Conservation (phyloP, 805 yeast species). For the Wickerhamiella dianesei region DNA sequence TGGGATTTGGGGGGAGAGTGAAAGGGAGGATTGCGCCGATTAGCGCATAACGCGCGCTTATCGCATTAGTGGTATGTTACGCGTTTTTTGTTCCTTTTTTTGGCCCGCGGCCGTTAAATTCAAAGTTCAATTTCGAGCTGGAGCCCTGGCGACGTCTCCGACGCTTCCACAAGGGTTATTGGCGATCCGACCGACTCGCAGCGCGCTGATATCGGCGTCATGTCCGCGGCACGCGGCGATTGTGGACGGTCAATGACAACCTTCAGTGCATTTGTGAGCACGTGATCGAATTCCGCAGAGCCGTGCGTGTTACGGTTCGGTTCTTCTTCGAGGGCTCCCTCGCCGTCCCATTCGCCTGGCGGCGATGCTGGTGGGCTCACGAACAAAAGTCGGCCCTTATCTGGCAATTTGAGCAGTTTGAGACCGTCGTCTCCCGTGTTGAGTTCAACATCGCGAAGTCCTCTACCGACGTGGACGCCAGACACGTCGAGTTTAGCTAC, state of each 20-base stretch:
- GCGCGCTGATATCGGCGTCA: background rate
- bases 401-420: constrained; percentile 15
- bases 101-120: too few relatives aligned
- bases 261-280: constrained; percentile 12
- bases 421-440: background rate
- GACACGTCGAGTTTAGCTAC: background rate
- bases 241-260: constrained; percentile 1
- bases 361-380: constrained; percentile 21
- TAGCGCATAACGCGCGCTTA: too few relatives aligned
- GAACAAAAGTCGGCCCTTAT: constrained; percentile 16
- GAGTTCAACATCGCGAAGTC: constrained; percentile 6
- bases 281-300: constrained; percentile 15
- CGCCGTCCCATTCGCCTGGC: constrained; percentile 17
- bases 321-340: constrained; percentile 13
- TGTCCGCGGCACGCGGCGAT: background rate
- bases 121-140: background rate
- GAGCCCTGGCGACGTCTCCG: background rate
- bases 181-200: background rate
- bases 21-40: too few relatives aligned
- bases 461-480: constrained; percentile 10
- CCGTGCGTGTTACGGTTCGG: constrained; percentile 16
- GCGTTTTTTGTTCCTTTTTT: too few relatives aligned
- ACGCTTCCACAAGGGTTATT: background rate
- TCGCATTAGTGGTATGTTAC: too few relatives aligned
- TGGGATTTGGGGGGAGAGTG: too few relatives aligned